These are phyloP conservation scores for Fusarium palustre DNA, from an alignment of 2,329 filamentous ascomycete genomes.

Conservation along the genomic window DNA sequence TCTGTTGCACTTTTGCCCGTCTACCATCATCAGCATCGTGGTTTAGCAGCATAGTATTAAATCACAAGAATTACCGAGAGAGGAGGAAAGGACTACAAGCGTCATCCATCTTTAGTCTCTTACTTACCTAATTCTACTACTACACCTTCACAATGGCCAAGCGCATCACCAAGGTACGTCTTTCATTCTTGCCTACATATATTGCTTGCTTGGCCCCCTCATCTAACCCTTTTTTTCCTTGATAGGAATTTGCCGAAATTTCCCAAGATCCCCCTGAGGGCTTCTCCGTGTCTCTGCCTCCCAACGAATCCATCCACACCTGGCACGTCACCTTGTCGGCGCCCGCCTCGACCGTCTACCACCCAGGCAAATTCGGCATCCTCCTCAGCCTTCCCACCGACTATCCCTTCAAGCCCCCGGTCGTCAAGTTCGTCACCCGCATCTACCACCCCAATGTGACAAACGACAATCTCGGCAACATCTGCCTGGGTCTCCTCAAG, in stretches of 20 bases:
- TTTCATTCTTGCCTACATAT: neutral
- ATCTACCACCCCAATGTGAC: conserved; percentile 97
- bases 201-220: neutral
- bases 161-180: conserved; percentile 58
- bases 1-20: neutral
- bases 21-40: neutral
- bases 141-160: conserved; percentile 55
- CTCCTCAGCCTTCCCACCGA: conserved; percentile 78
- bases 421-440: conserved; percentile 84
- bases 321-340: conserved; percentile 65
- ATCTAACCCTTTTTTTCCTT: conserved; percentile 24
- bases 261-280: conserved; percentile 59
- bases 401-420: conserved; percentile 91
- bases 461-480: conserved; percentile 84
- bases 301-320: conserved; percentile 61
- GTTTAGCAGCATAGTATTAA: neutral
- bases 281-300: conserved; percentile 60
- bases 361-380: conserved; percentile 79
- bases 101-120: neutral
- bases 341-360: conserved; percentile 60
- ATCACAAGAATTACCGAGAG: neutral
- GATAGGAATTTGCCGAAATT: conserved; percentile 69
- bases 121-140: neutral
- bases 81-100: neutral
- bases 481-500: conserved; percentile 88